Conservation (phyloP, 2,329 filamentous ascomycete species). For the Chalara sp. region DNA sequence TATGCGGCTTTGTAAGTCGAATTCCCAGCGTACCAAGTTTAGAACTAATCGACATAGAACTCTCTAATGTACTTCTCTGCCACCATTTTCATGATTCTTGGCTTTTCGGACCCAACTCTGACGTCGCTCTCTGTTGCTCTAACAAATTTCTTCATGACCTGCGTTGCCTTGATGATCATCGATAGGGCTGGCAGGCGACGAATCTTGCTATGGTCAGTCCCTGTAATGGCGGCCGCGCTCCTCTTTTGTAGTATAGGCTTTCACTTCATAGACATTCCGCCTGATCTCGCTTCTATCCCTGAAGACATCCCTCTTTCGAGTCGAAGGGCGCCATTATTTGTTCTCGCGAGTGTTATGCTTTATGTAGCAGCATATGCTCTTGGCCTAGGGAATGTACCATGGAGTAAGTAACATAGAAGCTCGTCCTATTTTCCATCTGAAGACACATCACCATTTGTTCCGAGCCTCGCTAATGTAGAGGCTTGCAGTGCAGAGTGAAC, state of each 20-base stretch:
- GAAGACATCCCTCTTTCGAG: conserved; percentile 15
- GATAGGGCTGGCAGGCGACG: conserved; percentile 73
- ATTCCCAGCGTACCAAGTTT: neutral
- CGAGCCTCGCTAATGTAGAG: neutral
- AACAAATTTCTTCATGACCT: conserved; percentile 76
- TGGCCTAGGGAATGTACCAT: conserved; percentile 86
- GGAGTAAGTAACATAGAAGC: conserved; percentile 41
- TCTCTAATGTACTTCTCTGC: conserved; percentile 89
- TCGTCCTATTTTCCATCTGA: too few species aligned
- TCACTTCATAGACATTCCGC: conserved; percentile 40
- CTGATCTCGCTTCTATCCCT: conserved; percentile 17
- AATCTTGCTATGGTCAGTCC: conserved; percentile 77
- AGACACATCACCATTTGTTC: neutral
- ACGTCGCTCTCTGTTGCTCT: conserved; percentile 74
- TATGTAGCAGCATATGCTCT: conserved; percentile 84
- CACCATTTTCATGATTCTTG: conserved; percentile 71
- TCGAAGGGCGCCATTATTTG: conserved; percentile 41
- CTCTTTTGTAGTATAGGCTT: conserved; percentile 68
- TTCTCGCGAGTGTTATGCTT: conserved; percentile 69
- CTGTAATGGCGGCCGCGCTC: conserved; percentile 74
- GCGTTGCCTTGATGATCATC: conserved; percentile 69
- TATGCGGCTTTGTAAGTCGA: conserved; percentile 68
- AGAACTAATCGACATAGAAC: conserved; percentile 45
- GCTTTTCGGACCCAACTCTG: conserved; percentile 71
- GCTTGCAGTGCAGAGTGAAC: conserved; percentile 65